Base-by-base conservation (phyloP, 139 green algal genomes). In the Marvania coccoides region DNA sequence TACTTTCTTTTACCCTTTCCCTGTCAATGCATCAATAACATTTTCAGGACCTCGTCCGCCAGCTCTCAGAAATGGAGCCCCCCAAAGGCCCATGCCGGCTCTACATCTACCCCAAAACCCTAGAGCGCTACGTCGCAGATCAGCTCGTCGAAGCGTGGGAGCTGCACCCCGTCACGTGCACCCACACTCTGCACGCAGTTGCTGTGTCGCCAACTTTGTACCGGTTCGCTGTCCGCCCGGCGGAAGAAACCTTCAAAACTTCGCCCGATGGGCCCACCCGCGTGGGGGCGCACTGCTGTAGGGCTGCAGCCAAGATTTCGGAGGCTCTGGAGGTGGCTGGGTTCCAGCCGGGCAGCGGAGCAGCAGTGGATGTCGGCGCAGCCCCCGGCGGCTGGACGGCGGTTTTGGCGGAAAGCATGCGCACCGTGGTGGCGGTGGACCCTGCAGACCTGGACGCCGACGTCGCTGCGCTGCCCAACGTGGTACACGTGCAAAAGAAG, bases 311-410 rank as follows among this genome's bases (percentile, higher is more conserved):
- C 12, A 70, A 70, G 33, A 36, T 70, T 14, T 8, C 10, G 8
- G 63, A 70, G 31, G 47, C 47, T 6, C 29, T 70, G 3, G 29
- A 33, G 28, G 33, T 46, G 28, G 30, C 46, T 31, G 47, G 31
- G 5, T 58, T 48, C 33, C 19, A 9, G 24, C 47, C 53, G 0
- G 29, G 24, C 26, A 24, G 28, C 26, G 62, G 30, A 33, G 63
- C 15, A 19, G 66, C 55, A 5, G 34, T 73, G 13, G 54, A 73
- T 61, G 56, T 59, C n/a, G 66, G 66, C 38, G 66, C 66, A 8
- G 66, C 66, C n/a, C 66, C 66, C n/a, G 66, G 66, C 29, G 66
- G 66, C 9, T 73, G 66, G 66, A 73, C 66, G 4, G 30, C 37
- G 9, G 4, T 36, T n/a, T 31, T 73, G 31, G 55, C 55, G 29